phyloP scores from a whole-genome alignment of 768 basidiomycete genomes.

The Amanita exitialis region DNA sequence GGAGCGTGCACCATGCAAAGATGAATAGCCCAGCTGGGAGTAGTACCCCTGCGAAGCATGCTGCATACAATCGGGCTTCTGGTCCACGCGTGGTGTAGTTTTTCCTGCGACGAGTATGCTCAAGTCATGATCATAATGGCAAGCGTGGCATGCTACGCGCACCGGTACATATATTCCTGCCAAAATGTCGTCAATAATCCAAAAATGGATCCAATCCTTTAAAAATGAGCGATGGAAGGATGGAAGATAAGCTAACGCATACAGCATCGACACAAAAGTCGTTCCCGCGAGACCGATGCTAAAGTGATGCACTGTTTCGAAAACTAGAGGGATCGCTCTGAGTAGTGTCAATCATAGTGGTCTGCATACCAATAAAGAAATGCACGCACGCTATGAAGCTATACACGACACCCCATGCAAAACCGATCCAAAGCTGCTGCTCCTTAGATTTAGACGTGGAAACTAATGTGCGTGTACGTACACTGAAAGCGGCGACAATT shows the following conservation, averaged over 20 bases:
- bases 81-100: conserved; percentile 25
- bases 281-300: conserved; percentile 48
- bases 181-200: conserved; percentile 36
- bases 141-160: conserved; percentile 1
- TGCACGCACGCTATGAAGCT: conserved; percentile 19
- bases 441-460: not conserved
- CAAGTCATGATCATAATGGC: not conserved
- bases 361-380: conserved; percentile 38
- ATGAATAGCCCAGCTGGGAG: conserved; percentile 57
- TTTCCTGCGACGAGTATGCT: conserved; percentile 21
- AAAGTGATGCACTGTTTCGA: conserved; percentile 49
- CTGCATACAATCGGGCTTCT: conserved; percentile 55
- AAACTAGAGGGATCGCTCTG: conserved; percentile 49
- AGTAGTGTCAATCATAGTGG: not conserved
- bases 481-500: conserved; percentile 63
- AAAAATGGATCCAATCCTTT: conserved; percentile 44
- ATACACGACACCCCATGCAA: conserved; percentile 70
- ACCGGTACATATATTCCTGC: conserved; percentile 44
- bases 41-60: conserved; percentile 43
- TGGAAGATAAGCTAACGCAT: not conserved
- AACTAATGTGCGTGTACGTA: conserved; percentile 24
- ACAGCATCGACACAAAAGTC: conserved; percentile 50
- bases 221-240: not conserved
- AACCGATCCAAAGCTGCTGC: conserved; percentile 56
- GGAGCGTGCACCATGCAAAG: conserved; percentile 58